Conservation (phyloP, 2,329 filamentous ascomycete genomes). For the Rhytidhysteron rufulum region DNA sequence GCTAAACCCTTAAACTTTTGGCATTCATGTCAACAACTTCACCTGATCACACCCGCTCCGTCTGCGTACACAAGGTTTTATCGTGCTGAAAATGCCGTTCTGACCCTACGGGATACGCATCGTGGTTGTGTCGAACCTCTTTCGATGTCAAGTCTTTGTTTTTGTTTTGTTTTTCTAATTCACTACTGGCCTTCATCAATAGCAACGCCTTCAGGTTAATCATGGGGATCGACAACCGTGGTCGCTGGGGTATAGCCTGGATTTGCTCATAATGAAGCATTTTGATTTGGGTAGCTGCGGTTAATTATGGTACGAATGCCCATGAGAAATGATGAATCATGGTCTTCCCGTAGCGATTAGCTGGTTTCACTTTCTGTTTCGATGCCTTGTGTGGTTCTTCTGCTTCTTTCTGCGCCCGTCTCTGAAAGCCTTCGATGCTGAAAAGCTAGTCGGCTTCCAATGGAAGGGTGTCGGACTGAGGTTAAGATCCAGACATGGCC, state of each 20-base stretch:
- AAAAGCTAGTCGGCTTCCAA: not conserved
- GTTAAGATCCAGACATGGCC: too few species aligned
- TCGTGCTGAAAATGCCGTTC: not conserved
- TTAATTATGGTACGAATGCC: not conserved
- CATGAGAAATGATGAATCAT: not conserved
- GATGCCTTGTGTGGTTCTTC: too few species aligned
- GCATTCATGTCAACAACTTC: not conserved
- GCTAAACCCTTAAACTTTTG: not conserved
- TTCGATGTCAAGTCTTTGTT: not conserved
- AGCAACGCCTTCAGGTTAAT: too few species aligned
- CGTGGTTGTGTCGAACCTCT: too few species aligned
- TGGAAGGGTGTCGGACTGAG: too few species aligned
- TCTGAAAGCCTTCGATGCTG: not conserved
- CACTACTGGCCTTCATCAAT: not conserved
- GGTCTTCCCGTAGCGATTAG: not conserved
- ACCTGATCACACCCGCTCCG: not conserved
- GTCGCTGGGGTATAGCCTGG: too few species aligned
- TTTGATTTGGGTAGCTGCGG: not conserved
- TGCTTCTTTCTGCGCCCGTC: too few species aligned
- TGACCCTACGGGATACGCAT: not conserved
- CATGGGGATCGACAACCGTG: too few species aligned
- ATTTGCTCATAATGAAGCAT: not conserved
- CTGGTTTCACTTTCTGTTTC: not conserved
- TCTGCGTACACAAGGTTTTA: not conserved
- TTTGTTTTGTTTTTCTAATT: not conserved